Percentiles rank a stretch among this genome's conserved stretches.
Conservation (phyloP, 257 asterid genomes). For the Galeopsis tetrahit region DNA sequence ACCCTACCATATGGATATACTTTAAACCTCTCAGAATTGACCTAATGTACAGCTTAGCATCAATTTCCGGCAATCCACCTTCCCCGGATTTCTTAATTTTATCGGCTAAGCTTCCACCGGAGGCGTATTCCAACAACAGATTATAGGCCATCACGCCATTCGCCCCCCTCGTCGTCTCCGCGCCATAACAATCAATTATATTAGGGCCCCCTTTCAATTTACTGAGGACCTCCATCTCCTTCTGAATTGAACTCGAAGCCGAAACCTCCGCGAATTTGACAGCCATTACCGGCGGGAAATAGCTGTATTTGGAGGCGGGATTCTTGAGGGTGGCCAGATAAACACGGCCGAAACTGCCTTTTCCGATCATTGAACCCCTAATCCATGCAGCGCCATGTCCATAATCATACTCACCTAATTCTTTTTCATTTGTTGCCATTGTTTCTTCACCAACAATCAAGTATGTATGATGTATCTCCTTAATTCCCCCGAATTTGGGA, state of each 20-base stretch:
- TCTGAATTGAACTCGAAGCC: constrained; percentile 84
- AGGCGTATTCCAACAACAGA: constrained; percentile 78
- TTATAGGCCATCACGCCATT: constrained; percentile 78
- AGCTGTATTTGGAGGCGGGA: constrained; percentile 68
- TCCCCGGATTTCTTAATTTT: constrained; percentile 32
- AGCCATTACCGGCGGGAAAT: constrained; percentile 75
- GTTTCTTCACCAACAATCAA: too few species aligned
- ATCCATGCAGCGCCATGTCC: too few species aligned
- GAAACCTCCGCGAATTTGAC: constrained; percentile 97
- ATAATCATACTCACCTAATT: too few species aligned
- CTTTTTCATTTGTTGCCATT: too few species aligned
- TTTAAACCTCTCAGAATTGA: neutral
- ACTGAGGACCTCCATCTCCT: constrained; percentile 71
- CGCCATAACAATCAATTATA: constrained; percentile 73
- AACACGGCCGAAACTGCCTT: constrained; percentile 35
- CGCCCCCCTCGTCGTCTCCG: constrained; percentile 73
- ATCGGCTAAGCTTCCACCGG: constrained; percentile 19
- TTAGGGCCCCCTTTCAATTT: constrained; percentile 66
- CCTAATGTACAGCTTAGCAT: constrained; percentile 59
- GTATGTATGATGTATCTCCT: too few species aligned
- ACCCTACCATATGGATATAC: too few species aligned
- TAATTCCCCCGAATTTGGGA: too few species aligned
- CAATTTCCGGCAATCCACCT: constrained; percentile 62
- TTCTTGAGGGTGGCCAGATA: constrained; percentile 77
- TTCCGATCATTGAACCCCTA: too few species aligned